phyloP scores from a whole-genome alignment of 768 basidiomycete species.

The Tricholoma furcatifolium region DNA sequence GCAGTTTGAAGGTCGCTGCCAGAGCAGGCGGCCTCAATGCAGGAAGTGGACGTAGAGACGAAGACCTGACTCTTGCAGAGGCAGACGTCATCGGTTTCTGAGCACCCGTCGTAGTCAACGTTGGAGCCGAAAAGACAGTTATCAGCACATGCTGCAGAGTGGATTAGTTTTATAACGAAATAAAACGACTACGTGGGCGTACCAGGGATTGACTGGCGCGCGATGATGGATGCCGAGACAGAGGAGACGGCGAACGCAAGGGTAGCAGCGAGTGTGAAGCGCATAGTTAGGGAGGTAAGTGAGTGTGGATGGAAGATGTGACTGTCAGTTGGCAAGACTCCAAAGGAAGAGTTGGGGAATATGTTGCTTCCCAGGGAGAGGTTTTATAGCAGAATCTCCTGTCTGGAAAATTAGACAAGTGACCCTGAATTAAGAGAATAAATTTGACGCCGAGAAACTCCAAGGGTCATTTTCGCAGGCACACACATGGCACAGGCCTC shows the following conservation, averaged over 20 bases:
- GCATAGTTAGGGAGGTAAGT: slow-evolving; percentile 40
- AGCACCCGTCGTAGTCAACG: slow-evolving; percentile 47
- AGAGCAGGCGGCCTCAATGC: slow-evolving; percentile 47
- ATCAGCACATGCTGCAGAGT: slow-evolving; percentile 46
- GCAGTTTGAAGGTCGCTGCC: slow-evolving; percentile 46
- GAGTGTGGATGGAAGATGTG: neutral
- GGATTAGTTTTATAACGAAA: neutral
- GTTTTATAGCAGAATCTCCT: slow-evolving; percentile 8
- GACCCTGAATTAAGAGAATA: neutral
- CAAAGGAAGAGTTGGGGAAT: slow-evolving; percentile 9
- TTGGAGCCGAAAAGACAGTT: slow-evolving; percentile 39
- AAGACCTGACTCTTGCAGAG: slow-evolving; percentile 53
- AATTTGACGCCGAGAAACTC: too few species aligned
- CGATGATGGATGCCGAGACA: slow-evolving; percentile 30
- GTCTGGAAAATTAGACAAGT: neutral
- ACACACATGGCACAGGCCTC: neutral
- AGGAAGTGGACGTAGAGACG: slow-evolving; percentile 42
- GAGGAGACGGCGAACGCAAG: slow-evolving; percentile 40
- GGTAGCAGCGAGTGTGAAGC: slow-evolving; percentile 42
- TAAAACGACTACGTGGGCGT: slow-evolving; percentile 9
- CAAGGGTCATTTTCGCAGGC: neutral
- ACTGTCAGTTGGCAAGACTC: slow-evolving; percentile 4
- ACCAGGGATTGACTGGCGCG: slow-evolving; percentile 40
- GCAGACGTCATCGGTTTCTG: slow-evolving; percentile 50
- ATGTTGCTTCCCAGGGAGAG: neutral